phyloP scores from a whole-genome alignment of 1,139 yeast species.

The Meyerozyma sp. region DNA sequence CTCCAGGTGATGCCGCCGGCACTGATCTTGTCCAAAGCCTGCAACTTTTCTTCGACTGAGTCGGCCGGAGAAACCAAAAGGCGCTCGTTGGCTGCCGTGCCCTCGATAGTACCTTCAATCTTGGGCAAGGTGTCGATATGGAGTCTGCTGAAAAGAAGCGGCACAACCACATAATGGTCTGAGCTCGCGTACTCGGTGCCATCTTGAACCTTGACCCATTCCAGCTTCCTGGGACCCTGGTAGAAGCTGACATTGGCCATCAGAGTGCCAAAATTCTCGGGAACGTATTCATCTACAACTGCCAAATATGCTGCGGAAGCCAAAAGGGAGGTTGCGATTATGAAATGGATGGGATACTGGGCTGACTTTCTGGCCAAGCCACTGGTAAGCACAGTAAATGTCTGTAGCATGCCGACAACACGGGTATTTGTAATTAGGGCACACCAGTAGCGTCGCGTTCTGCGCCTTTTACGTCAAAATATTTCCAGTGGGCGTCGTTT shows the following conservation, averaged over 20 bases:
- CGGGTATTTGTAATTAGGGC: background rate
- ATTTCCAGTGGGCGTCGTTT: constrained; percentile 1
- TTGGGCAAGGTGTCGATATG: constrained; percentile 28
- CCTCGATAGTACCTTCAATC: constrained; percentile 26
- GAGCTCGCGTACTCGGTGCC: constrained; percentile 31
- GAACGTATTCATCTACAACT: constrained; percentile 73
- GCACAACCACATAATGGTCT: constrained; percentile 45
- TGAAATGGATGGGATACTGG: constrained; percentile 83
- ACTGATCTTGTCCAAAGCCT: constrained; percentile 26
- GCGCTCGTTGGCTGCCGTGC: constrained; percentile 32
- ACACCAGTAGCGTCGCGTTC: background rate
- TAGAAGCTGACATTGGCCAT: constrained; percentile 29
- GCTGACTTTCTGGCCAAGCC: constrained; percentile 65
- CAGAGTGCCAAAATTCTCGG: constrained; percentile 23
- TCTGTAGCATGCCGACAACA: constrained; percentile 8
- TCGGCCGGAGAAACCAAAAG: constrained; percentile 38
- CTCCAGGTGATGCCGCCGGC: constrained; percentile 54
- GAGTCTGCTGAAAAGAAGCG: constrained; percentile 48
- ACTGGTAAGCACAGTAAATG: constrained; percentile 28
- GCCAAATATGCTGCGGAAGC: constrained; percentile 82
- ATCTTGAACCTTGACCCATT: constrained; percentile 36
- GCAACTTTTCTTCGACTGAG: constrained; percentile 28
- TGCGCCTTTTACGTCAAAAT: constrained; percentile 1
- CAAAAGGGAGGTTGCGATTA: constrained; percentile 64
- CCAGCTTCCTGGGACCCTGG: constrained; percentile 38